Evolutionary conservation across 148 eudicot genomes (phyloP), one percentile per base, ranked within the genome.

Genomic region (Dysphania ambrosioides): DNA sequence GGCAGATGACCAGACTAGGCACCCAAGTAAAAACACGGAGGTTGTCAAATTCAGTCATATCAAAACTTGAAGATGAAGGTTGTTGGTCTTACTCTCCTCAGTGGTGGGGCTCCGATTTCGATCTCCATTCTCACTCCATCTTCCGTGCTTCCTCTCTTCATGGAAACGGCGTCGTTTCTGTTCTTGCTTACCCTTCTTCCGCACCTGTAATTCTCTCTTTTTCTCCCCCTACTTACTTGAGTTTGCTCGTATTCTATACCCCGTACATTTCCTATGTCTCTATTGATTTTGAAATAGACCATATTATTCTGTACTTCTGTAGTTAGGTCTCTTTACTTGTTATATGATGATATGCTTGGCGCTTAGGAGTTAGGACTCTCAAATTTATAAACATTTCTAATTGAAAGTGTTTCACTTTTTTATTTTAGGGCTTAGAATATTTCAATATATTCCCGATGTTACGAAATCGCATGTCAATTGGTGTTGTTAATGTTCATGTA

Each of bases 81-180:
- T 92, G 89, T 77, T 94, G 98, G 98, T 73, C 36, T 60, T 94
- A 87, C 80, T 79, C 98, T 18, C 66, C 93, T 21, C 93, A 94
- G 74, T 94, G 98, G 98, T 94, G 97, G 97, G 87, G 77, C 23
- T 66, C 64, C 58, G 81, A 80, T 23, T 58, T 82, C 57, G 82
- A 79, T 13, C 77, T 77, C 60, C 84, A 74, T 58, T 47, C 78
- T 59, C 77, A 79, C 65, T 77, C 88, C 16, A 87, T 91, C 66
- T 81, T 94, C 72, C 86, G 85, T 40, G 75, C 79, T 64, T 32
- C 65, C 36, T 92, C 97, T 10, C 80, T 34, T 34, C 74, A 76
- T 30, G 98, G 93, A 74, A 94, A 91, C 79, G 98, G 98, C 66
- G 81, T 91, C 85, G 90, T 94, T n/a, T 90, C 98, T 9, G 97